A percentile compares a stretch with the other conserved stretches of the same genome.
phyloP scores from a whole-genome alignment of 2,329 filamentous ascomycete species.

The Pyricularia pennisetigena region DNA sequence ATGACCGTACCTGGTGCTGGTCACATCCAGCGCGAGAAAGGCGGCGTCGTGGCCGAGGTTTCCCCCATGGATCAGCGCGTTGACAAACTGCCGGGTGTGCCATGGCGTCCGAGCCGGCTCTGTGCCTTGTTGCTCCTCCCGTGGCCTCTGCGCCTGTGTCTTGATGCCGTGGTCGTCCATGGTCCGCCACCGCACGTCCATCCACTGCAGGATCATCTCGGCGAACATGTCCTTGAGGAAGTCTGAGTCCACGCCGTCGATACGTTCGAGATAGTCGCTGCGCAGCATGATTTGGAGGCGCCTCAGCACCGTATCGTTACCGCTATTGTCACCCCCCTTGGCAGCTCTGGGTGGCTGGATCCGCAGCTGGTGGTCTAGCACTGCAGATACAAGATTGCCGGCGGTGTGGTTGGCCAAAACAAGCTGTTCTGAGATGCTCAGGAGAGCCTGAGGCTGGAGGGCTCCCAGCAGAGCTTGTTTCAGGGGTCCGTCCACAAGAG shows the following conservation, averaged over 20 bases:
- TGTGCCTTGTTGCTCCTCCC: not conserved
- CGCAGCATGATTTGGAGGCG: not conserved
- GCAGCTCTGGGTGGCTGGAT: not conserved
- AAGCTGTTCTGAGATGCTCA: not conserved
- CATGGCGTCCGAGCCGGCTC: not conserved
- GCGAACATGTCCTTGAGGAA: not conserved
- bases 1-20: not conserved
- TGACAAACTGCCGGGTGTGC: not conserved
- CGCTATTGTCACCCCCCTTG: not conserved
- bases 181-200: not conserved
- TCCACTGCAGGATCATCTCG: not conserved
- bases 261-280: not conserved
- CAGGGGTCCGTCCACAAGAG: not conserved
- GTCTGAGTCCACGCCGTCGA: not conserved
- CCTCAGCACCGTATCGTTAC: not conserved
- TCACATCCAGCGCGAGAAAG: not conserved
- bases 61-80: not conserved
- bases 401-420: not conserved
- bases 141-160: not conserved
- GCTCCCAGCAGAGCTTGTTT: not conserved
- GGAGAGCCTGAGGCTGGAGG: not conserved
- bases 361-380: not conserved
- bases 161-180: not conserved
- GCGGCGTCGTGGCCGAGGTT: not conserved
- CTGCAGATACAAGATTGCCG: not conserved